Percentiles rank a stretch among this genome's conserved stretches.
Conservation (phyloP, 345 rosid genomes). For the Schrenkiella parvula region DNA sequence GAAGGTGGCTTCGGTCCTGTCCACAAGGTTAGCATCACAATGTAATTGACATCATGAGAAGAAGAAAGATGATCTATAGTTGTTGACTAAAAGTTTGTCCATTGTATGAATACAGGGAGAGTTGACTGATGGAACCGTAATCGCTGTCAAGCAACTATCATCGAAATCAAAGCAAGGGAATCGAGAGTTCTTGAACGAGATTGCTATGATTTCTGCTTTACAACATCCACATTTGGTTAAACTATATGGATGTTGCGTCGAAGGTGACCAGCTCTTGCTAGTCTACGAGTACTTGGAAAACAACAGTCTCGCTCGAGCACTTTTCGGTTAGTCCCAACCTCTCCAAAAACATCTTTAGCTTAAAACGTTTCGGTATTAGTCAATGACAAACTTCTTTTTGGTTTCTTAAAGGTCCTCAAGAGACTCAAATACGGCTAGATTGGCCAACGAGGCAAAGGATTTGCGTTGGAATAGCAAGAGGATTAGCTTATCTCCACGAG, state of each 20-base stretch:
- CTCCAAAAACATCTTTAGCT: neutral
- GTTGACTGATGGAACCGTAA: constrained; percentile 46
- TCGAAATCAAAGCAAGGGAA: constrained; percentile 59
- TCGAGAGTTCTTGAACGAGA: constrained; percentile 55
- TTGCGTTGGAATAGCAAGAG: constrained; percentile 51
- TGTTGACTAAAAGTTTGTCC: neutral
- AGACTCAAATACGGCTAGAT: constrained; percentile 31
- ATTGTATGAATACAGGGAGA: constrained; percentile 37
- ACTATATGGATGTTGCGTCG: constrained; percentile 52
- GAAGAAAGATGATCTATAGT: neutral
- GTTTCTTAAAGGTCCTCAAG: constrained; percentile 29
- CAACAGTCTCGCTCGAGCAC: constrained; percentile 50
- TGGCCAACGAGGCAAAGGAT: constrained; percentile 44
- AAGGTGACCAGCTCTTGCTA: constrained; percentile 51
- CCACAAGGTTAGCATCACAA: constrained; percentile 44
- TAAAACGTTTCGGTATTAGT: neutral
- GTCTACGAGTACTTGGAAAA: constrained; percentile 58
- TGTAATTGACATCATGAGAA: neutral
- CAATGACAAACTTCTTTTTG: neutral
- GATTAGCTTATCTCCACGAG: constrained; percentile 46
- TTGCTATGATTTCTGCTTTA: constrained; percentile 56
- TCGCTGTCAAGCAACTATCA: constrained; percentile 56
- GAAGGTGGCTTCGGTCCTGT: constrained; percentile 80
- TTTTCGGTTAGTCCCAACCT: constrained; percentile 34
- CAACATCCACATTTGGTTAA: constrained; percentile 59